These are phyloP conservation scores for Pseudevernia furfuracea DNA, from an alignment of 495 filamentous ascomycete species.

Conservation along the genomic window DNA sequence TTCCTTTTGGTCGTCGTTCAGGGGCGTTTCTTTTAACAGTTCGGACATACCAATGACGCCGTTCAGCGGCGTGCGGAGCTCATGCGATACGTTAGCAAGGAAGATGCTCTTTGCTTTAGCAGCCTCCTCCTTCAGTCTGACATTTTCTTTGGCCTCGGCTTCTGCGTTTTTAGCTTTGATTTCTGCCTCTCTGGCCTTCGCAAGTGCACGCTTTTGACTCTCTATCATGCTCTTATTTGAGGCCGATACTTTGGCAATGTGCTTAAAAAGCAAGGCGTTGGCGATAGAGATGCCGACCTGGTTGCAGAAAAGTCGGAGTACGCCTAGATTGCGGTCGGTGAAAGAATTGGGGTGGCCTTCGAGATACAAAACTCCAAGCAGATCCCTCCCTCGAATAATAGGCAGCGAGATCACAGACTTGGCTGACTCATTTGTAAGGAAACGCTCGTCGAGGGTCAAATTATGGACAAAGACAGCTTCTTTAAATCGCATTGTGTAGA, in stretches of 20 bases:
- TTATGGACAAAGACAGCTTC: constrained; percentile 80
- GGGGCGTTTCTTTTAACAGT: constrained; percentile 65
- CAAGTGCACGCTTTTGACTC: constrained; percentile 73
- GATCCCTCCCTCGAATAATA: constrained; percentile 67
- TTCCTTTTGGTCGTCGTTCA: constrained; percentile 76
- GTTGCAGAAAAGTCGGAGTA: constrained; percentile 78
- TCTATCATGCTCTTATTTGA: constrained; percentile 83
- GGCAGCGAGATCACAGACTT: constrained; percentile 79
- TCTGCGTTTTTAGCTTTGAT: constrained; percentile 76
- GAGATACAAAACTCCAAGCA: constrained; percentile 78
- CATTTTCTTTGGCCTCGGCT: constrained; percentile 74
- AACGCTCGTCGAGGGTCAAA: constrained; percentile 75
- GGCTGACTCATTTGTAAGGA: constrained; percentile 68
- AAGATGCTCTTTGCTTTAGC: constrained; percentile 88
- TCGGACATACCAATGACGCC: constrained; percentile 89
- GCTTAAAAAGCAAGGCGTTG: constrained; percentile 77
- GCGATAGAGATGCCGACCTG: constrained; percentile 85
- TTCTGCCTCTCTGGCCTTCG: constrained; percentile 71
- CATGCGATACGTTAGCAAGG: constrained; percentile 85
- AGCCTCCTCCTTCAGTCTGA: constrained; percentile 84
- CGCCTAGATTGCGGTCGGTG: constrained; percentile 78
- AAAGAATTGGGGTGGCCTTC: constrained; percentile 80
- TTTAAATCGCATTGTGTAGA: constrained; percentile 76
- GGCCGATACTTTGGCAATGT: constrained; percentile 68
- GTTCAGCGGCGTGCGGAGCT: constrained; percentile 77